These are phyloP conservation scores for Kwoniella dendrophila DNA, from an alignment of 768 basidiomycete species.

Conservation along the genomic window DNA sequence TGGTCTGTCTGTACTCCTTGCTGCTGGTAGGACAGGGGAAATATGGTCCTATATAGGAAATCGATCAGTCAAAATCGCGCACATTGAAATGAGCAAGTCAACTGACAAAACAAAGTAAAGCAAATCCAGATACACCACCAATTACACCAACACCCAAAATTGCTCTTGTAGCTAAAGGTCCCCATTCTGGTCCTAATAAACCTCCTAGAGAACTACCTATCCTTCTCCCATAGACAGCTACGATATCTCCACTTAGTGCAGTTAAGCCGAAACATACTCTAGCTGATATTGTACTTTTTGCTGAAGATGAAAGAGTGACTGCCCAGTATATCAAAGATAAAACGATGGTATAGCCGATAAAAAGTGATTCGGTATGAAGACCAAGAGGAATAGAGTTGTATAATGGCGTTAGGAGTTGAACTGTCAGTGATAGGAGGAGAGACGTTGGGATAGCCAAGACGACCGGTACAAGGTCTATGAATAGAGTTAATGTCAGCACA, in stretches of 20 bases:
- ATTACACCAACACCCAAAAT: conserved; percentile 32
- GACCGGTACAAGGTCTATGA: conserved; percentile 36
- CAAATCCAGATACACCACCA: conserved; percentile 29
- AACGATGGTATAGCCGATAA: conserved; percentile 15
- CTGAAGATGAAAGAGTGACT: neutral
- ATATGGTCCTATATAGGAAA: conserved; percentile 35
- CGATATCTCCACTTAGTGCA: conserved; percentile 36
- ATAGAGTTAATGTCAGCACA: neutral
- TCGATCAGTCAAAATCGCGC: neutral
- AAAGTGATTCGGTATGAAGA: conserved; percentile 21
- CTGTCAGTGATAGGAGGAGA: conserved; percentile 31
- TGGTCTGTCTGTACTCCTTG: neutral
- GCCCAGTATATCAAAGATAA: conserved; percentile 32
- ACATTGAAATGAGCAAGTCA: neutral
- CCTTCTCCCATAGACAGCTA: conserved; percentile 30
- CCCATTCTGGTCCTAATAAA: conserved; percentile 35
- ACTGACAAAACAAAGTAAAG: conserved; percentile 43
- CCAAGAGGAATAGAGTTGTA: conserved; percentile 45
- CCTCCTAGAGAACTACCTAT: conserved; percentile 27
- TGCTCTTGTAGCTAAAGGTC: conserved; percentile 25
- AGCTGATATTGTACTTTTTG: conserved; percentile 25
- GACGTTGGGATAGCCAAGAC: conserved; percentile 30
- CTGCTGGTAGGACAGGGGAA: conserved; percentile 10
- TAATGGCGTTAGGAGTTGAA: conserved; percentile 35
- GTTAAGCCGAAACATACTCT: conserved; percentile 34